phyloP scores from a whole-genome alignment of 2,329 filamentous ascomycete species.

The Escovopsis sp. region DNA sequence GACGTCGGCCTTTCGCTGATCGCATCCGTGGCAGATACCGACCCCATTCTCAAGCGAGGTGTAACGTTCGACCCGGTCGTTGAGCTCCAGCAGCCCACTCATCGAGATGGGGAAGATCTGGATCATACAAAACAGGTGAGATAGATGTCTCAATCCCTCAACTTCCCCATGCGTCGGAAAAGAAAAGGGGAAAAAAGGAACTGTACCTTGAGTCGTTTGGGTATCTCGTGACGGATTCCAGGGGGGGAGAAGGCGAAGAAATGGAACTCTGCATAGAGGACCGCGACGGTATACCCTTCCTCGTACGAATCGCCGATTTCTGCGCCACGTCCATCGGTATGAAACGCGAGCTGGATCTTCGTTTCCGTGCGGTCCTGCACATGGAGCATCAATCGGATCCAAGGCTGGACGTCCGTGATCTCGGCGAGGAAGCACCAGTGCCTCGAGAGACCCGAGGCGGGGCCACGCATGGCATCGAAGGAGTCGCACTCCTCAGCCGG shows the following conservation, averaged over 20 bases:
- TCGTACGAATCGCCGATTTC: not conserved
- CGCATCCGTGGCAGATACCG: slow-evolving; percentile 8
- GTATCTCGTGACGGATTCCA: slow-evolving; percentile 3
- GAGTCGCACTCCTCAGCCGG: too few species aligned
- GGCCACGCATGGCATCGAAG: too few species aligned
- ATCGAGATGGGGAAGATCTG: slow-evolving; percentile 6
- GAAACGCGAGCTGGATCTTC: too few species aligned
- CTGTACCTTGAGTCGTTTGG: not conserved
- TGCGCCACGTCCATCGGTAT: too few species aligned
- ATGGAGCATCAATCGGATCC: not conserved
- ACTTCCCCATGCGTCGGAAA: not conserved
- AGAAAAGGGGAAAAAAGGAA: too few species aligned
- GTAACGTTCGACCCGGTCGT: slow-evolving; percentile 4
- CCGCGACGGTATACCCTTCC: slow-evolving; percentile 2
- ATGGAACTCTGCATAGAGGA: slow-evolving; percentile 6
- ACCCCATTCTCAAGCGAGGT: not conserved
- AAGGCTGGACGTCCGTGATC: too few species aligned
- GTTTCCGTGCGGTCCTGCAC: too few species aligned
- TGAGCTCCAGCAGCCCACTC: slow-evolving; percentile 3
- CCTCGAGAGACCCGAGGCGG: too few species aligned
- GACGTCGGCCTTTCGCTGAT: not conserved
- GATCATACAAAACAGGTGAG: not conserved
- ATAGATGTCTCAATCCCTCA: not conserved
- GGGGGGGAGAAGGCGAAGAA: not conserved
- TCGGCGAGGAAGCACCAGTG: too few species aligned